These are phyloP conservation scores for Pythium phragmiticola DNA, from an alignment of 352 stramenopile genomes.

Conservation along the genomic window DNA sequence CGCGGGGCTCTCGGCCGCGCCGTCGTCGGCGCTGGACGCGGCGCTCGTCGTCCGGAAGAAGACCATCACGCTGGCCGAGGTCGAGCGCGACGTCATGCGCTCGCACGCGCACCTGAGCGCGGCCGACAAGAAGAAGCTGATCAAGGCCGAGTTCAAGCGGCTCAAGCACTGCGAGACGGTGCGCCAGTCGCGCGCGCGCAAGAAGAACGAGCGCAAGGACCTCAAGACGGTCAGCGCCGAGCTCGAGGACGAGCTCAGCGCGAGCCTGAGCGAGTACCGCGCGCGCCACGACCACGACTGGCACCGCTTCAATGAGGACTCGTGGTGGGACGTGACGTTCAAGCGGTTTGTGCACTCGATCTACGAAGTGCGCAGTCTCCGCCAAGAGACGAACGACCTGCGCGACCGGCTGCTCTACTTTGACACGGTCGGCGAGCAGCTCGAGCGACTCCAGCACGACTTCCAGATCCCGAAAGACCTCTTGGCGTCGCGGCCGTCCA, in stretches of 20 bases:
- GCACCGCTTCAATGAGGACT: constrained; percentile 54
- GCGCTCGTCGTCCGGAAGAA: constrained; percentile 28
- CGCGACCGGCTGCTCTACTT: constrained; percentile 52
- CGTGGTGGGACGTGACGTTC: constrained; percentile 45
- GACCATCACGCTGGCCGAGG: constrained; percentile 54
- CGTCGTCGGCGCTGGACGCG: constrained; percentile 5
- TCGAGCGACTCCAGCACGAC: constrained; percentile 65
- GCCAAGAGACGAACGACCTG: constrained; percentile 43
- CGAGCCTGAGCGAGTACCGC: constrained; percentile 37
- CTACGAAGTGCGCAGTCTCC: constrained; percentile 61
- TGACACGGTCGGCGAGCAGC: constrained; percentile 67
- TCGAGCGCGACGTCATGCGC: constrained; percentile 52
- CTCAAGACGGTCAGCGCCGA: constrained; percentile 57
- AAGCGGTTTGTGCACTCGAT: constrained; percentile 76
- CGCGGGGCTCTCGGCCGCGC: neutral
- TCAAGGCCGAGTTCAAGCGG: constrained; percentile 66
- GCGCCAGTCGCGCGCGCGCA: constrained; percentile 73
- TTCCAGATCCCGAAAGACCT: constrained; percentile 49
- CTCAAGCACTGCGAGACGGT: constrained; percentile 81
- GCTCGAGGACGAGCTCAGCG: constrained; percentile 48
- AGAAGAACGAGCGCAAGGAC: constrained; percentile 65
- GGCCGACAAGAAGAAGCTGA: constrained; percentile 49
- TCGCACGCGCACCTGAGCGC: constrained; percentile 41
- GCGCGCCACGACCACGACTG: constrained; percentile 39
- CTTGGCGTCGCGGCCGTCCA: constrained; percentile 32